Evolutionary conservation across 2,329 filamentous ascomycete genomes (phyloP).

Genomic region (Cladobotryum protrusum): DNA sequence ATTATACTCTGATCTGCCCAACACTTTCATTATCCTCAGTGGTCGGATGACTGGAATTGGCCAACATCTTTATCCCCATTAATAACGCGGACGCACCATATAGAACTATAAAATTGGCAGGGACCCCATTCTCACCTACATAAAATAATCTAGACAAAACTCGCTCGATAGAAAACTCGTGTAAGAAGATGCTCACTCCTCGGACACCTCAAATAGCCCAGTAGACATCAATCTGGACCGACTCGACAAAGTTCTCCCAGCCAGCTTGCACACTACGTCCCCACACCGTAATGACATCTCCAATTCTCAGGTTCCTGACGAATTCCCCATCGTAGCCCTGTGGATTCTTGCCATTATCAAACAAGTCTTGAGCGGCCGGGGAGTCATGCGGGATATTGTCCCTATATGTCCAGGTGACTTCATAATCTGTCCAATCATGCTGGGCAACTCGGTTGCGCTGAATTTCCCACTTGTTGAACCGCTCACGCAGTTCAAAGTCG

Average conservation of each 20-base stretch:
- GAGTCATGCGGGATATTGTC: conserved; percentile 43
- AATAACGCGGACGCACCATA: too few relatives aligned
- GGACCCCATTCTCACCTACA: too few relatives aligned
- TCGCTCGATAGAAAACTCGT: too few relatives aligned
- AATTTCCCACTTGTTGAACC: conserved; percentile 33
- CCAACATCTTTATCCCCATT: too few relatives aligned
- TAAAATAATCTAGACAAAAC: too few relatives aligned
- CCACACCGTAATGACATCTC: conserved; percentile 58
- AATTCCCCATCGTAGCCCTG: conserved; percentile 48
- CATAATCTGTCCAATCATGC: conserved; percentile 31
- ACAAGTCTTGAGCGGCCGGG: conserved; percentile 31
- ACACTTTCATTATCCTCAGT: too few relatives aligned
- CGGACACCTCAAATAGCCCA: conserved; percentile 41
- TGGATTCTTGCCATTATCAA: conserved; percentile 40
- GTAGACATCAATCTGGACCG: conserved; percentile 49
- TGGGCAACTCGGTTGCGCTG: conserved; percentile 41
- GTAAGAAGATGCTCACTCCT: too few relatives aligned
- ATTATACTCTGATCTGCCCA: too few relatives aligned
- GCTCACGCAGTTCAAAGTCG: neutral
- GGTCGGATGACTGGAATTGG: too few relatives aligned
- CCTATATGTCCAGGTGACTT: conserved; percentile 46
- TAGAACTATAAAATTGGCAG: too few relatives aligned
- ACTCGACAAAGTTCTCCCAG: conserved; percentile 48
- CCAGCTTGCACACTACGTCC: conserved; percentile 48
- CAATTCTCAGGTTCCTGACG: conserved; percentile 47